These are phyloP conservation scores for Curvularia hawaiiensis DNA, from an alignment of 2,329 filamentous ascomycete genomes.

Conservation along the genomic window DNA sequence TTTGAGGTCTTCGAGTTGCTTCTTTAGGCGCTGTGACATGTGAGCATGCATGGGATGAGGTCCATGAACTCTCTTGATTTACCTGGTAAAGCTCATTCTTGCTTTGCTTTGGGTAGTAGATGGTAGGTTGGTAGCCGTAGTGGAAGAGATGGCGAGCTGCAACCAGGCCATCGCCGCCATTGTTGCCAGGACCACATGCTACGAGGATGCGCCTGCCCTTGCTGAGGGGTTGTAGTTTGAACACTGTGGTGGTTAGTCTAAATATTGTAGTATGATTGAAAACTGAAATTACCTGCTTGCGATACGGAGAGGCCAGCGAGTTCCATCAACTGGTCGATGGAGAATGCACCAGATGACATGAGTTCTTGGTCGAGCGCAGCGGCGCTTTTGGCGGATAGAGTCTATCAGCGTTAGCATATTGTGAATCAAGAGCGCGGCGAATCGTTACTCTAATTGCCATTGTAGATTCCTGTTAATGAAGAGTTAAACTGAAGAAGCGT, in stretches of 20 bases:
- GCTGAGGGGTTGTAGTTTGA: slow-evolving; percentile 76
- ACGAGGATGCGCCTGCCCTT: slow-evolving; percentile 77
- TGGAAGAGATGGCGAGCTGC: slow-evolving; percentile 89
- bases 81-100: slow-evolving; percentile 91
- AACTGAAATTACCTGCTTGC: slow-evolving; percentile 69
- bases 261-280: background rate
- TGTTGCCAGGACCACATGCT: slow-evolving; percentile 85
- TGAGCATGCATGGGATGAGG: slow-evolving; percentile 12
- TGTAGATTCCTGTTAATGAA: background rate
- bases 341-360: slow-evolving; percentile 88
- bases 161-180: slow-evolving; percentile 89
- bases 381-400: slow-evolving; percentile 84
- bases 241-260: slow-evolving; percentile 62
- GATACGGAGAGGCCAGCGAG: slow-evolving; percentile 91
- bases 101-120: slow-evolving; percentile 92
- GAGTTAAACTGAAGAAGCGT: background rate
- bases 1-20: slow-evolving; percentile 81
- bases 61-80: slow-evolving; percentile 24
- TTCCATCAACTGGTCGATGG: slow-evolving; percentile 96
- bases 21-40: slow-evolving; percentile 70
- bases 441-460: background rate
- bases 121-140: slow-evolving; percentile 85
- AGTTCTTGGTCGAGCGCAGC: slow-evolving; percentile 90
- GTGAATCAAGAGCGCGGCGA: background rate
- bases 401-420: slow-evolving; percentile 57